These are phyloP conservation scores for Citrus hindsii DNA, from an alignment of 345 rosid genomes.

Conservation along the genomic window DNA sequence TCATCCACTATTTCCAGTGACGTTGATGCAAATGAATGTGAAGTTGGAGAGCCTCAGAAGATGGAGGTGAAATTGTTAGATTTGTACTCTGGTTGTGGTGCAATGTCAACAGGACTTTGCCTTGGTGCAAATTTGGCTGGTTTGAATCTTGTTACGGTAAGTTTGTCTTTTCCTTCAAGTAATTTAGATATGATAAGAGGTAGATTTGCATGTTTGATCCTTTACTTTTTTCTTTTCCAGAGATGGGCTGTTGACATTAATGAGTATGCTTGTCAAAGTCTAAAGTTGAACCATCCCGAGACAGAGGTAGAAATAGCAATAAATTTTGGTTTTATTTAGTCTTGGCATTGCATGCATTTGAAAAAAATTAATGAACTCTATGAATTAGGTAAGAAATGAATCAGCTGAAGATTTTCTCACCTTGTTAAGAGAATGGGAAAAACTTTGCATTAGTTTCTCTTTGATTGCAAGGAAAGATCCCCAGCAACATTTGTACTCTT, in stretches of 20 bases:
- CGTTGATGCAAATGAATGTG: conserved; percentile 15
- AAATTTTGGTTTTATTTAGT: not conserved
- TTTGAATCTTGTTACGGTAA: conserved; percentile 54
- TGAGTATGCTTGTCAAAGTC: conserved; percentile 49
- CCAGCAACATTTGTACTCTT: conserved; percentile 17
- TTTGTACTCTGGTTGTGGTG: conserved; percentile 84
- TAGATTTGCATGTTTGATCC: not conserved
- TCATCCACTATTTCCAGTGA: conserved; percentile 57
- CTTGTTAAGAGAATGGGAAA: conserved; percentile 60
- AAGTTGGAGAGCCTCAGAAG: conserved; percentile 3
- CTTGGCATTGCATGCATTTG: not conserved
- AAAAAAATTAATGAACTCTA: not conserved
- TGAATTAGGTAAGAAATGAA: conserved; percentile 62
- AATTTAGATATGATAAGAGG: not conserved
- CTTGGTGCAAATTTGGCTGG: conserved; percentile 61
- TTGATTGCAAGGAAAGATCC: conserved; percentile 24
- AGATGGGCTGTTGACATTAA: conserved; percentile 81
- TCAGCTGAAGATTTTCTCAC: conserved; percentile 54
- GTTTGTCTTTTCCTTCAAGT: conserved; percentile 10
- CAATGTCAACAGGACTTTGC: conserved; percentile 84
- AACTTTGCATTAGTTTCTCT: conserved; percentile 43
- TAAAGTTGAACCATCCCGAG: conserved; percentile 57
- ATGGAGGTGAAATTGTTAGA: conserved; percentile 47
- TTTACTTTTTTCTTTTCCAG: conserved; percentile 23
- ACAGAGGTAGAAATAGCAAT: conserved; percentile 36